Evolutionary conservation across 768 basidiomycete genomes (phyloP), one percentile per base, ranked within the genome.

Genomic region (Amanita subjunquillea): DNA sequence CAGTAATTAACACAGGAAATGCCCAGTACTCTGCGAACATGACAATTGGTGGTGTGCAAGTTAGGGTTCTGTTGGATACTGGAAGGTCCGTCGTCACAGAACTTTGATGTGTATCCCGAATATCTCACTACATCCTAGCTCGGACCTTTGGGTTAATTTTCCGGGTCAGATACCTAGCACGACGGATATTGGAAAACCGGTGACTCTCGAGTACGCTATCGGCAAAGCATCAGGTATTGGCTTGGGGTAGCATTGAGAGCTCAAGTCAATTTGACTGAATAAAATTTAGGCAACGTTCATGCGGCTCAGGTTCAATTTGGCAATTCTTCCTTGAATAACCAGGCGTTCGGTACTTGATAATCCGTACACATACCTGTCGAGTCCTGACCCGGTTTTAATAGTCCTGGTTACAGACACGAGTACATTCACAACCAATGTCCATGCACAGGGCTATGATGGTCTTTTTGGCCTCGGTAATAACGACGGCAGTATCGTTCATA

Each of bases 381-480:
- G 38, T 15, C 0, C 12, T 25, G 39, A 59, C 23, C 58, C 37
- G 4, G 42, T 22, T 43, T 17, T 23, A 25, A n/a, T 17, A 87
- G 86, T 88, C 37, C 71, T 82, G 25, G 86, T 87, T 32, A 60
- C 70, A 2, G 73, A 87, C 58, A 78, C 81, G 3, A 78, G 77
- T 41, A 71, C 76, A 8, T 87, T 90, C 63, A 78, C 83, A 4
- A 65, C 74, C 13, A 66, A 86, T 58, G 80, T 85, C 60, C 66
- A 74, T 34, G 46, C 73, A 2, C 77, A 85, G 60, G 83, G 80
- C 0, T 85, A 80, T 57, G 75, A 82, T 53, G 87, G 87, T 38
- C 77, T 90, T 17, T 69, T 90, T 27, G 87, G 87, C 22, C 76
- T 90, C 15, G 87, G 87, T n/a, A 87, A 87, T 29, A 86, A 86